Percentiles rank a stretch among this genome's conserved stretches.
Evolutionary conservation across 768 basidiomycete species (phyloP).

Genomic region (Terana coerulea): DNA sequence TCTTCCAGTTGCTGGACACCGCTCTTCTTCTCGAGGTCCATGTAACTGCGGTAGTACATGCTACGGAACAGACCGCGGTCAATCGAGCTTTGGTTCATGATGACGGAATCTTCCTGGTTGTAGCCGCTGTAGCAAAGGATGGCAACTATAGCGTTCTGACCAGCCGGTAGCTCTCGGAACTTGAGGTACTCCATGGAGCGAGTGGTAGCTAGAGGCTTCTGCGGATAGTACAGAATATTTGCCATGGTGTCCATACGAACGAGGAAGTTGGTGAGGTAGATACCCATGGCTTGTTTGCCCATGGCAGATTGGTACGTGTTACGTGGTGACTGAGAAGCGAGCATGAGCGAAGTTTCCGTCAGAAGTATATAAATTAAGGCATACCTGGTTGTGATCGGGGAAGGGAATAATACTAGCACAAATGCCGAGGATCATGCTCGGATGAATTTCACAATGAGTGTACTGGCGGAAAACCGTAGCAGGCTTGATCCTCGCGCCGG

Average conservation of each 20-base stretch:
- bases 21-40: slow-evolving; percentile 97
- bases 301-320: slow-evolving; percentile 99
- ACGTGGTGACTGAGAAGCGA: slow-evolving; percentile 83
- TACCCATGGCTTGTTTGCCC: slow-evolving; percentile 99
- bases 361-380: background rate
- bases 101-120: slow-evolving; percentile 99
- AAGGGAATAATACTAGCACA: slow-evolving; percentile 99
- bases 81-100: slow-evolving; percentile 99
- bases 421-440: slow-evolving; percentile 97
- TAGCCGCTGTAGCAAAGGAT: slow-evolving; percentile 99
- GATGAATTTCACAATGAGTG: slow-evolving; percentile 99
- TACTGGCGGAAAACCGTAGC: slow-evolving; percentile 84
- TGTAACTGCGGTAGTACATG: slow-evolving; percentile 97
- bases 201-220: slow-evolving; percentile 97
- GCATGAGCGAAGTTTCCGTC: background rate
- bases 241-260: slow-evolving; percentile 99
- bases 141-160: slow-evolving; percentile 98
- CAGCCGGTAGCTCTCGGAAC: slow-evolving; percentile 97
- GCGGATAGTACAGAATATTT: slow-evolving; percentile 98
- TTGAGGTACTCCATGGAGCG: slow-evolving; percentile 99
- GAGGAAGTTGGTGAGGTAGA: slow-evolving; percentile 96
- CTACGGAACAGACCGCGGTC: slow-evolving; percentile 98
- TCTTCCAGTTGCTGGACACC: slow-evolving; percentile 91
- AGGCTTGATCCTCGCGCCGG: slow-evolving; percentile 84
- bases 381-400: slow-evolving; percentile 98